A percentile compares a stretch with the other conserved stretches of the same genome.
These are phyloP conservation scores for Pezicula carpinea DNA, from an alignment of 2,329 filamentous ascomycete species.

Conservation along the genomic window DNA sequence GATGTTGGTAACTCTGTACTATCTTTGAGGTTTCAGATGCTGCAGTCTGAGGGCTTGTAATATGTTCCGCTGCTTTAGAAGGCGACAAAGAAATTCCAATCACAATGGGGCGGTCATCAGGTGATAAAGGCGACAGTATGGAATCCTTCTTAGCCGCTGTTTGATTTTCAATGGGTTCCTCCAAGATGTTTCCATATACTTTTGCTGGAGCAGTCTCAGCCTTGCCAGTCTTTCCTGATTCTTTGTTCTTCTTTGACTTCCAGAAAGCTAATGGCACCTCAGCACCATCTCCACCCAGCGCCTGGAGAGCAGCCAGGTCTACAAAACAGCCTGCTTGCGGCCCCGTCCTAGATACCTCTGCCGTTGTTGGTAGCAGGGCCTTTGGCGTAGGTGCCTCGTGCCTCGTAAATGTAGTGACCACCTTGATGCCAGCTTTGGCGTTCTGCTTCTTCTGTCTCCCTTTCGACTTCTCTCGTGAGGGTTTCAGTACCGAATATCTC, in stretches of 20 bases:
- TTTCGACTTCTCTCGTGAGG: constrained; percentile 46
- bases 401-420: constrained; percentile 64
- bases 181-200: background rate
- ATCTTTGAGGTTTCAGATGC: constrained; percentile 21
- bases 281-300: constrained; percentile 41
- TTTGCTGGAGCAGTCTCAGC: constrained; percentile 4
- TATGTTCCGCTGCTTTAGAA: constrained; percentile 39
- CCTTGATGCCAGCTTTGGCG: constrained; percentile 57
- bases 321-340: constrained; percentile 31
- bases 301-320: constrained; percentile 53
- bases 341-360: constrained; percentile 2
- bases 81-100: constrained; percentile 66
- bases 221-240: constrained; percentile 4
- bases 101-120: constrained; percentile 65
- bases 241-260: constrained; percentile 24
- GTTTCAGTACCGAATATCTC: constrained; percentile 29
- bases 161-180: background rate
- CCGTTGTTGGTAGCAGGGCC: constrained; percentile 27
- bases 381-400: constrained; percentile 40
- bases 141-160: background rate
- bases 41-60: constrained; percentile 45
- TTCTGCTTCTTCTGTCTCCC: constrained; percentile 58
- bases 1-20: constrained; percentile 17
- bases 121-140: constrained; percentile 43
- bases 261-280: constrained; percentile 22